A percentile compares a stretch with the other conserved stretches of the same genome.
These are phyloP conservation scores for Nymphaea thermarum DNA, from an alignment of 164 flowering plant species.

Conservation along the genomic window DNA sequence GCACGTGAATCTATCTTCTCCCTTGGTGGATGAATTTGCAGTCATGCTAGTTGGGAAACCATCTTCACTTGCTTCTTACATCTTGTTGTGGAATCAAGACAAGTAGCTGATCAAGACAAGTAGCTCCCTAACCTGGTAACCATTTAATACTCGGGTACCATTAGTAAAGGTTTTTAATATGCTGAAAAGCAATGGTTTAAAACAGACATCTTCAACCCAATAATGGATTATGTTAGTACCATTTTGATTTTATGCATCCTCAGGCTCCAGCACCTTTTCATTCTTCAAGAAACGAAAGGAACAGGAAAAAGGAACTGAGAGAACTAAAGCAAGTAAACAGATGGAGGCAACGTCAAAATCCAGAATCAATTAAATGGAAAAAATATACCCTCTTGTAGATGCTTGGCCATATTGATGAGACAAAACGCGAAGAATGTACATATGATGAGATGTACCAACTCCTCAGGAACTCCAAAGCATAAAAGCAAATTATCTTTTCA, in stretches of 20 bases:
- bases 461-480: too few species aligned
- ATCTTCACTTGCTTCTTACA: background rate
- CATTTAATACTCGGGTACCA: background rate
- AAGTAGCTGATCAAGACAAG: too few species aligned
- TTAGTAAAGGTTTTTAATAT: too few species aligned
- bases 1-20: background rate
- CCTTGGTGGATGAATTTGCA: background rate
- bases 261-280: background rate
- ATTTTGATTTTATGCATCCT: constrained; percentile 1
- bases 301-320: background rate
- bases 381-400: background rate
- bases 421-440: too few species aligned
- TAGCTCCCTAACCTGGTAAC: background rate
- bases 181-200: background rate
- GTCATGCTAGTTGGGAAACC: background rate
- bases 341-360: background rate
- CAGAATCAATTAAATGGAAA: background rate
- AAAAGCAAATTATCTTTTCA: too few species aligned
- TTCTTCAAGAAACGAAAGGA: too few species aligned
- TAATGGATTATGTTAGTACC: background rate
- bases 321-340: background rate
- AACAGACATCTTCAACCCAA: background rate
- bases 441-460: too few species aligned
- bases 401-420: background rate
- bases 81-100: background rate